phyloP scores from a whole-genome alignment of 2,329 filamentous ascomycete genomes.

The Diaporthe capsici region DNA sequence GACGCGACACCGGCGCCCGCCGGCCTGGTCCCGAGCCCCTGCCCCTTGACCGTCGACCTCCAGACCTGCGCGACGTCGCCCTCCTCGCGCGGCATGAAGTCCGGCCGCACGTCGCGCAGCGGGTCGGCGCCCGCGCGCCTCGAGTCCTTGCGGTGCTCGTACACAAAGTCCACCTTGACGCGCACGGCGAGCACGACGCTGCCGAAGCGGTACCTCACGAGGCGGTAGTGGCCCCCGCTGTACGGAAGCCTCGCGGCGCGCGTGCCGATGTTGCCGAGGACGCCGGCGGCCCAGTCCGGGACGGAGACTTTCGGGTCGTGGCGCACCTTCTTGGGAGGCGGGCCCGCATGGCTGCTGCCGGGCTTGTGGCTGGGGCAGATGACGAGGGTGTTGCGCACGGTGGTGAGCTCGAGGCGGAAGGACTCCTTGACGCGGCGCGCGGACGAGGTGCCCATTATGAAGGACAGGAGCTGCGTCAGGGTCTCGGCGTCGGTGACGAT shows the following conservation, averaged over 20 bases:
- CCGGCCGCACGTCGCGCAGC: not conserved
- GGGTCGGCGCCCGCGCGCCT: not conserved
- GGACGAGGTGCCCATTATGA: conserved; percentile 3
- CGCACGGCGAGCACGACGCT: conserved; percentile 25
- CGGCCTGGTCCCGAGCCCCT: conserved; percentile 15
- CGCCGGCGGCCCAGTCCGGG: conserved; percentile 33
- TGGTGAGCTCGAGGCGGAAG: conserved; percentile 39
- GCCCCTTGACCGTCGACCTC: conserved; percentile 22
- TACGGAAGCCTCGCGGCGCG: not conserved
- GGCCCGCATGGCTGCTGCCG: conserved; percentile 28
- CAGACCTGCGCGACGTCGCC: not conserved
- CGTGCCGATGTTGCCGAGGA: not conserved
- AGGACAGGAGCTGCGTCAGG: conserved; percentile 25
- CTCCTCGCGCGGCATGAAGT: not conserved
- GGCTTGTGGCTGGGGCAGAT: conserved; percentile 3
- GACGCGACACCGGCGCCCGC: conserved; percentile 9
- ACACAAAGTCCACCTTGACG: conserved; percentile 33
- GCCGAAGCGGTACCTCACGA: conserved; percentile 35
- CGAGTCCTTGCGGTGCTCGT: conserved; percentile 6
- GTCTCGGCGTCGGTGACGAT: conserved; percentile 35
- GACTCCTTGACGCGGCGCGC: not conserved
- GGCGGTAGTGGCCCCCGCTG: conserved; percentile 32
- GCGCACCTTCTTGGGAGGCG: not conserved
- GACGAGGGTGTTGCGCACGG: conserved; percentile 36
- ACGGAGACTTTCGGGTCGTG: not conserved